phyloP scores from a whole-genome alignment of 2,329 filamentous ascomycete genomes.

The Aspergillus alliaceus region DNA sequence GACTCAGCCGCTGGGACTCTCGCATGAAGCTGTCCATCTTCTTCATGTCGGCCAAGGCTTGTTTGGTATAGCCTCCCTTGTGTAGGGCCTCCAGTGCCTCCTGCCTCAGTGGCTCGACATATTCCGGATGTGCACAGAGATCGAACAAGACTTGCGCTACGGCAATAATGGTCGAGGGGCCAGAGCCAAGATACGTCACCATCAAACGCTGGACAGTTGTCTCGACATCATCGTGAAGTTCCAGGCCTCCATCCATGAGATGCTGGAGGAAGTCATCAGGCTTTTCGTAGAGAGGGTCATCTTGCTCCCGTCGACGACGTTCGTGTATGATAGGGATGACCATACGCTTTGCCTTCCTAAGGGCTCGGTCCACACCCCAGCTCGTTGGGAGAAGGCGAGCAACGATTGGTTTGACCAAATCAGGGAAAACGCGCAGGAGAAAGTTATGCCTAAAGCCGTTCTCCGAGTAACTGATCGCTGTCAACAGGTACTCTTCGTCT shows the following conservation, averaged over 20 bases:
- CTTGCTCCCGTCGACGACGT: not conserved
- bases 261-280: not conserved
- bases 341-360: not conserved
- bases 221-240: no score
- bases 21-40: slow-evolving; percentile 25
- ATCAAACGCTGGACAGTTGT: no score
- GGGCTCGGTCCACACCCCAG: not conserved
- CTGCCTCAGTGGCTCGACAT: slow-evolving; percentile 17
- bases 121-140: no score
- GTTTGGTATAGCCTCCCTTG: slow-evolving; percentile 15
- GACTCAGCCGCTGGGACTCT: slow-evolving; percentile 21
- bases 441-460: not conserved
- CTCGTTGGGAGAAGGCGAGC: not conserved
- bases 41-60: slow-evolving; percentile 11
- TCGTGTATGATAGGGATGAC: not conserved
- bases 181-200: no score
- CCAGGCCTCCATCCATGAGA: not conserved
- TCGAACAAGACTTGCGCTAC: no score
- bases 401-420: not conserved
- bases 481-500: not conserved
- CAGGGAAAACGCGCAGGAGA: not conserved
- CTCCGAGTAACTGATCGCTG: not conserved
- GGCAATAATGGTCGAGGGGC: no score
- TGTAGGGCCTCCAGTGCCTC: slow-evolving; percentile 16
- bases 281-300: not conserved